phyloP scores from a whole-genome alignment of 805 yeast genomes.

The Lipomyces anomalus region DNA sequence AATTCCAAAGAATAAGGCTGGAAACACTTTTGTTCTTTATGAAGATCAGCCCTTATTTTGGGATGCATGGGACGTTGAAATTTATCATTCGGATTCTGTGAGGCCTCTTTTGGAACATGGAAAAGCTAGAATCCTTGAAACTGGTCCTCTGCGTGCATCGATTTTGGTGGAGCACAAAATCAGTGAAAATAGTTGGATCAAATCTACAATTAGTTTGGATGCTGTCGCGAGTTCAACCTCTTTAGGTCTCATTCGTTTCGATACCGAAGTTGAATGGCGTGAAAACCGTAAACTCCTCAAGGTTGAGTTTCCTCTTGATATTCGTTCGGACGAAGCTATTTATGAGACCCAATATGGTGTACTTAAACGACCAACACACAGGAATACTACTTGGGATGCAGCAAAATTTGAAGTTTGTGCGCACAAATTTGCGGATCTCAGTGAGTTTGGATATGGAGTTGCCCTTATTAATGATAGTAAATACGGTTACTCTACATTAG shows the following conservation, averaged over 20 bases:
- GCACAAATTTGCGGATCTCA: slow-evolving; percentile 85
- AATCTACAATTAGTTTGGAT: slow-evolving; percentile 61
- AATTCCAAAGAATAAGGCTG: too few species aligned
- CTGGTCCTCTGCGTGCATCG: slow-evolving; percentile 55
- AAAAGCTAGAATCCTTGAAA: slow-evolving; percentile 37
- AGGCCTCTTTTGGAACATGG: slow-evolving; percentile 45
- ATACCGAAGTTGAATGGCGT: too few species aligned
- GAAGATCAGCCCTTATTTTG: slow-evolving; percentile 84
- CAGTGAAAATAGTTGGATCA: slow-evolving; percentile 50
- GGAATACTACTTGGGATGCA: slow-evolving; percentile 88
- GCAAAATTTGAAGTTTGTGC: slow-evolving; percentile 93
- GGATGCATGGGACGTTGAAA: slow-evolving; percentile 97
- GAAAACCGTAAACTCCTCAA: too few species aligned
- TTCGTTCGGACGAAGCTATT: slow-evolving; percentile 65
- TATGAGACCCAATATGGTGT: slow-evolving; percentile 92
- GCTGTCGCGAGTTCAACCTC: slow-evolving; percentile 42
- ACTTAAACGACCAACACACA: slow-evolving; percentile 87
- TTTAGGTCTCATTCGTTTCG: too few species aligned
- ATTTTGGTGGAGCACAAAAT: slow-evolving; percentile 56
- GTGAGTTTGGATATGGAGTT: slow-evolving; percentile 81
- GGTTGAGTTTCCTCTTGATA: slow-evolving; percentile 89
- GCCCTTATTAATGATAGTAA: slow-evolving; percentile 74
- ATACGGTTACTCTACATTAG: slow-evolving; percentile 88
- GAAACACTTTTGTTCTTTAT: slow-evolving; percentile 71
- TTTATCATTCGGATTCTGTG: slow-evolving; percentile 72